Evolutionary conservation across 768 basidiomycete genomes (phyloP).

Genomic region (Pleurotus ostreatus): DNA sequence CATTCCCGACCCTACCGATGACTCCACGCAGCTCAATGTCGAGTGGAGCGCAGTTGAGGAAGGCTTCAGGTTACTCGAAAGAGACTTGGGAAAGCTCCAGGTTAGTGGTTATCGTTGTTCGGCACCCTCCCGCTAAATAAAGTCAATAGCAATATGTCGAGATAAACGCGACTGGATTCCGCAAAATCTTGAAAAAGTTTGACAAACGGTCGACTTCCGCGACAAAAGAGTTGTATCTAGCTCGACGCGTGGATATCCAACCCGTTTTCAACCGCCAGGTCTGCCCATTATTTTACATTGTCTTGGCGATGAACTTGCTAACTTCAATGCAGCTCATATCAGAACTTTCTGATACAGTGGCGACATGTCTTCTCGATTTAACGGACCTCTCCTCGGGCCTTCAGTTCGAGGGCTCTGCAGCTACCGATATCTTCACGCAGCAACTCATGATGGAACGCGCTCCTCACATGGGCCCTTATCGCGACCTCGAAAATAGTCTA

Average conservation of each 20-base stretch:
- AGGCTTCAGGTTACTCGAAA: slow-evolving; percentile 89
- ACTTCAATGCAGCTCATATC: slow-evolving; percentile 72
- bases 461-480: slow-evolving; percentile 66
- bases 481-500: slow-evolving; percentile 86
- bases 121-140: slow-evolving; percentile 17
- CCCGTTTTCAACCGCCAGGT: slow-evolving; percentile 96
- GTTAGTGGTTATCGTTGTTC: slow-evolving; percentile 32
- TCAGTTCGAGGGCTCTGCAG: slow-evolving; percentile 76
- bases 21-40: slow-evolving; percentile 60
- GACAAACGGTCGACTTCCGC: slow-evolving; percentile 93
- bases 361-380: slow-evolving; percentile 75
- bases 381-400: slow-evolving; percentile 72
- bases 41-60: slow-evolving; percentile 98
- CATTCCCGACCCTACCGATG: slow-evolving; percentile 62
- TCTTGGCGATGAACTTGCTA: slow-evolving; percentile 7
- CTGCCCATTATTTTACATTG: slow-evolving; percentile 16
- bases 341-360: slow-evolving; percentile 89
- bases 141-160: slow-evolving; percentile 85
- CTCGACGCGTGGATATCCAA: slow-evolving; percentile 97
- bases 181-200: slow-evolving; percentile 98
- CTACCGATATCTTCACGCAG: slow-evolving; percentile 69
- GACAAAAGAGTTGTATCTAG: slow-evolving; percentile 95
- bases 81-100: slow-evolving; percentile 94
- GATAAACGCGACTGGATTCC: slow-evolving; percentile 94
- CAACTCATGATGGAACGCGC: slow-evolving; percentile 65